Conservation (phyloP, 768 basidiomycete genomes). For the Saitozyma sp. region DNA sequence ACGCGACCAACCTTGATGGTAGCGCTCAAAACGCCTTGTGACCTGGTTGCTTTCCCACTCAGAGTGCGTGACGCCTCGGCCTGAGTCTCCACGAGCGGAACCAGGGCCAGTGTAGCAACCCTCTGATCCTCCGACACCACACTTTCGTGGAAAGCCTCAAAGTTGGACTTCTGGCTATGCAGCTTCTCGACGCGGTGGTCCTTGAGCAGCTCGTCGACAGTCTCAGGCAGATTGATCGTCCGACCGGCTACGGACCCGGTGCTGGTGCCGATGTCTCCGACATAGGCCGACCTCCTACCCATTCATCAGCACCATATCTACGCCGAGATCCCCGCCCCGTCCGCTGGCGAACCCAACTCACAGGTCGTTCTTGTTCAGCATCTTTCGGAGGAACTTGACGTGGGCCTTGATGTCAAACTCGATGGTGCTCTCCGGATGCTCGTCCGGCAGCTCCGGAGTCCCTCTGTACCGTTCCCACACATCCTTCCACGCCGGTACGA, state of each 20-base stretch:
- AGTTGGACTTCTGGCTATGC: neutral
- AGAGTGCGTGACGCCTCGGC: neutral
- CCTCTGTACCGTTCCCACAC: slow-evolving; percentile 74
- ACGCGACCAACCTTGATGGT: slow-evolving; percentile 7
- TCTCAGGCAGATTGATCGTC: neutral
- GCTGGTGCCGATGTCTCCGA: neutral
- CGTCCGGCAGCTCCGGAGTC: slow-evolving; percentile 68
- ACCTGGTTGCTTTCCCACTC: neutral
- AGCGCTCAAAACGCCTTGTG: neutral
- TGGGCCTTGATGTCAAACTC: slow-evolving; percentile 82
- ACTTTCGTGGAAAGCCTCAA: neutral
- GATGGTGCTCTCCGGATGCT: slow-evolving; percentile 64
- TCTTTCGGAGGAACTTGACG: slow-evolving; percentile 72
- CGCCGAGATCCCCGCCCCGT: neutral
- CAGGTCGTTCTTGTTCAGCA: slow-evolving; percentile 85
- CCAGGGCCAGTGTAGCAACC: neutral
- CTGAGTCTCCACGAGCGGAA: neutral
- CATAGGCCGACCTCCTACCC: neutral
- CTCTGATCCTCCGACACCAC: neutral
- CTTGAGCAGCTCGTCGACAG: slow-evolving; percentile 1
- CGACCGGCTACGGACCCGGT: neutral
- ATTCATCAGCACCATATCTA: neutral
- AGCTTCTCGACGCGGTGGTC: neutral
- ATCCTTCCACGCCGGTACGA: slow-evolving; percentile 79
- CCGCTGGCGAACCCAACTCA: slow-evolving; percentile 55